Evolutionary conservation across 2,329 filamentous ascomycete genomes (phyloP).

Genomic region (Shiraia bambusicola): DNA sequence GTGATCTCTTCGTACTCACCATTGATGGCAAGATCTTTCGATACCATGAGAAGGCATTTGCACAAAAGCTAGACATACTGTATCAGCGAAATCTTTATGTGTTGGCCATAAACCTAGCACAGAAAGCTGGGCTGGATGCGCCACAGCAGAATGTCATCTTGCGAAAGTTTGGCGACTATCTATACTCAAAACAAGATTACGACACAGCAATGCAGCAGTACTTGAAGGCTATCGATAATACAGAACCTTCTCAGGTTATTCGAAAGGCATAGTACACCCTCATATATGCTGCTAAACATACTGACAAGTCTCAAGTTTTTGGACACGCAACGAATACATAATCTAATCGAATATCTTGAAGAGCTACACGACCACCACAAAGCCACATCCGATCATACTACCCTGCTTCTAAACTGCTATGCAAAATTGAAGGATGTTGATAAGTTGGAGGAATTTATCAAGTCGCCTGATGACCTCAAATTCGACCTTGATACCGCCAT

Average conservation of each 20-base stretch:
- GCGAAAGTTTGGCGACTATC: constrained; percentile 86
- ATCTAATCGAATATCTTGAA: constrained; percentile 94
- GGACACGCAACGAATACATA: constrained; percentile 96
- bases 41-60: constrained; percentile 87
- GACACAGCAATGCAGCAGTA: constrained; percentile 99
- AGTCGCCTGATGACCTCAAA: constrained; percentile 88
- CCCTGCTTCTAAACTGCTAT: constrained; percentile 91
- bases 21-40: constrained; percentile 90
- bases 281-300: background rate
- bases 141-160: constrained; percentile 89
- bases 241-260: constrained; percentile 94
- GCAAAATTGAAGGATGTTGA: constrained; percentile 96
- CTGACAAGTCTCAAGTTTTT: constrained; percentile 64
- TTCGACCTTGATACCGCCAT: constrained; percentile 98
- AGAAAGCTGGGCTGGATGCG: constrained; percentile 78
- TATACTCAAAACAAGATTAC: constrained; percentile 94
- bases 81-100: constrained; percentile 94
- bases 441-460: constrained; percentile 95
- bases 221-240: constrained; percentile 91
- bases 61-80: constrained; percentile 88
- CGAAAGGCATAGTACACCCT: constrained; percentile 63
- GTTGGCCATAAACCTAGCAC: constrained; percentile 86
- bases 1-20: constrained; percentile 84
- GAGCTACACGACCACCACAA: constrained; percentile 92
- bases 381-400: constrained; percentile 94